Percentiles rank a stretch among this genome's conserved stretches.
These are phyloP conservation scores for Polychytrium aggregatum DNA, from an alignment of 192 early-diverging fungal genomes.

Conservation along the genomic window DNA sequence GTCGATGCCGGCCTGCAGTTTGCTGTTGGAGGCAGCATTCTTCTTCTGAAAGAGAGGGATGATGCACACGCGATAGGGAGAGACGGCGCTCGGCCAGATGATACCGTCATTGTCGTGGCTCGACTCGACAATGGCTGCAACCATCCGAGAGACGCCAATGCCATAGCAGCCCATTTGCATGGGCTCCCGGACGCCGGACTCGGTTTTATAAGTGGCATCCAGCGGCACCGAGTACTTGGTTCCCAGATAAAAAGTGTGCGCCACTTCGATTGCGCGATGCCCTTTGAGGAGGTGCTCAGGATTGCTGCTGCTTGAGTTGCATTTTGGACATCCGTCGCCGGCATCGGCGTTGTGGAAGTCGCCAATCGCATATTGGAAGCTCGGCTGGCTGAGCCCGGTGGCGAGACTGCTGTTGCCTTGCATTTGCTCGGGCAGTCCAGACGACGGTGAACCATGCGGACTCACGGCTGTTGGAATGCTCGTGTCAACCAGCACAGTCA, in stretches of 20 bases:
- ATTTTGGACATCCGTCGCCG: conserved; percentile 19
- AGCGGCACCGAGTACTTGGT: conserved; percentile 73
- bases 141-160: conserved; percentile 70
- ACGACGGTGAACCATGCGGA: no score
- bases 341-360: conserved; percentile 10
- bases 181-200: conserved; percentile 18
- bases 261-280: conserved; percentile 65
- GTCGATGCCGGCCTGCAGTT: background rate
- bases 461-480: no score
- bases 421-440: no score
- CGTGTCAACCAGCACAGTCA: no score
- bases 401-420: no score
- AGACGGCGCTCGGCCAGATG: conserved; percentile 68
- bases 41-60: conserved; percentile 11
- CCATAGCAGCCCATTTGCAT: conserved; percentile 90
- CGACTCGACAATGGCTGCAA: conserved; percentile 70
- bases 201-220: conserved; percentile 40
- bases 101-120: conserved; percentile 55
- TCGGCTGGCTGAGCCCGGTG: no score
- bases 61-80: conserved; percentile 49
- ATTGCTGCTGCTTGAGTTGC: background rate
- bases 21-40: background rate
- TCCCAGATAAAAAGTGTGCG: conserved; percentile 82
- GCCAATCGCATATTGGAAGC: no score
- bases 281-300: conserved; percentile 31